phyloP scores from a whole-genome alignment of 1,284 basidiomycete genomes.

The Rhodofomes roseus region DNA sequence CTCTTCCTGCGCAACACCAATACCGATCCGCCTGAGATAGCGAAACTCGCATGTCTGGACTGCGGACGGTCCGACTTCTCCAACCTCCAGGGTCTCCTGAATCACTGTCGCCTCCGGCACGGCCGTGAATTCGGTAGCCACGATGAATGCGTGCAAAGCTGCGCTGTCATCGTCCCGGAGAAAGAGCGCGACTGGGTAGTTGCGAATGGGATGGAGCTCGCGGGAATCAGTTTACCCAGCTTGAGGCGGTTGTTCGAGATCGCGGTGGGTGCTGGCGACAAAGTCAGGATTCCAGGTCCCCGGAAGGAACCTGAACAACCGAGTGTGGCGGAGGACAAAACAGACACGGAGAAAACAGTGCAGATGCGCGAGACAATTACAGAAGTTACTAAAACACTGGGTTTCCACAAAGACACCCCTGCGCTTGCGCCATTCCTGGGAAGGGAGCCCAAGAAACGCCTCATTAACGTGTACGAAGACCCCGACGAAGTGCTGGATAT shows the following conservation, averaged over 20 bases:
- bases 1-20: constrained; percentile 40
- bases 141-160: constrained; percentile 68
- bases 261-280: constrained; percentile 50
- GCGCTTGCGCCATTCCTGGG: constrained; percentile 71
- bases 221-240: constrained; percentile 54
- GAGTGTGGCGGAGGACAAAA: background rate
- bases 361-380: constrained; percentile 23
- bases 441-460: constrained; percentile 49
- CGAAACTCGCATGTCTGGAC: constrained; percentile 54
- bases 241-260: constrained; percentile 64
- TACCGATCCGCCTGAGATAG: constrained; percentile 33
- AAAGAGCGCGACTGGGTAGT: constrained; percentile 44
- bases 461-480: constrained; percentile 50
- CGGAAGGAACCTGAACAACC: background rate
- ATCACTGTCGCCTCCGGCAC: constrained; percentile 70
- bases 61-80: constrained; percentile 64
- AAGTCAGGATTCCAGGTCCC: constrained; percentile 1
- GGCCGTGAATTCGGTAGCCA: constrained; percentile 68
- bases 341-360: background rate
- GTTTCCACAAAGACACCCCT: constrained; percentile 65
- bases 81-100: constrained; percentile 72
- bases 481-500: constrained; percentile 46
- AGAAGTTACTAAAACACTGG: constrained; percentile 57
- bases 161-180: constrained; percentile 44
- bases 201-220: constrained; percentile 52